These are phyloP conservation scores for Diutina scorzettiae DNA, from an alignment of 1,139 yeast genomes.

Conservation along the genomic window DNA sequence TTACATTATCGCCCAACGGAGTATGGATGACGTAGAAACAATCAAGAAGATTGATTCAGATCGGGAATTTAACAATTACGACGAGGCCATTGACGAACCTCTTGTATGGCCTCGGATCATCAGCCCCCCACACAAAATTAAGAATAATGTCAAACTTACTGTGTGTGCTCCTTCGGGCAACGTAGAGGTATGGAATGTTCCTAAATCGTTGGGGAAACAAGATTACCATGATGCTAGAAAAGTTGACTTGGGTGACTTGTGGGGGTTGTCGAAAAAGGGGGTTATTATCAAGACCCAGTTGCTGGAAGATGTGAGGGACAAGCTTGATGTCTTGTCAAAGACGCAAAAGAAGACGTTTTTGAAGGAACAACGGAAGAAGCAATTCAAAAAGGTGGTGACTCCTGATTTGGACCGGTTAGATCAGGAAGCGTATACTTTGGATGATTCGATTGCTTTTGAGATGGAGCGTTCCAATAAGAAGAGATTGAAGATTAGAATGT, in stretches of 20 bases:
- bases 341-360: slow-evolving; percentile 29
- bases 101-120: slow-evolving; percentile 64
- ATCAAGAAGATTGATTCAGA: slow-evolving; percentile 24
- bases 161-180: slow-evolving; percentile 73
- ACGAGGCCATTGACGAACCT: slow-evolving; percentile 12
- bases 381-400: slow-evolving; percentile 28
- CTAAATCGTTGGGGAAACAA: slow-evolving; percentile 66
- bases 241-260: slow-evolving; percentile 71
- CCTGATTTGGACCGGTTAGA: slow-evolving; percentile 22
- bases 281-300: slow-evolving; percentile 27
- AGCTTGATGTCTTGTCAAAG: slow-evolving; percentile 26
- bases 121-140: slow-evolving; percentile 61
- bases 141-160: slow-evolving; percentile 72
- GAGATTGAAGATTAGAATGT: neutral
- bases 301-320: slow-evolving; percentile 20
- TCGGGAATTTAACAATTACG: slow-evolving; percentile 14
- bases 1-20: slow-evolving; percentile 62
- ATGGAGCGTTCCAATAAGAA: slow-evolving; percentile 21
- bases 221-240: slow-evolving; percentile 87
- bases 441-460: slow-evolving; percentile 15
- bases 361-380: slow-evolving; percentile 31
- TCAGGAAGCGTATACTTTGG: slow-evolving; percentile 20
- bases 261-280: slow-evolving; percentile 75
- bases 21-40: slow-evolving; percentile 23
- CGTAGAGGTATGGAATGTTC: slow-evolving; percentile 78